Percentiles rank a stretch among this genome's conserved stretches.
These are phyloP conservation scores for Nepenthes gracilis DNA, from an alignment of 148 eudicot genomes.

Conservation along the genomic window DNA sequence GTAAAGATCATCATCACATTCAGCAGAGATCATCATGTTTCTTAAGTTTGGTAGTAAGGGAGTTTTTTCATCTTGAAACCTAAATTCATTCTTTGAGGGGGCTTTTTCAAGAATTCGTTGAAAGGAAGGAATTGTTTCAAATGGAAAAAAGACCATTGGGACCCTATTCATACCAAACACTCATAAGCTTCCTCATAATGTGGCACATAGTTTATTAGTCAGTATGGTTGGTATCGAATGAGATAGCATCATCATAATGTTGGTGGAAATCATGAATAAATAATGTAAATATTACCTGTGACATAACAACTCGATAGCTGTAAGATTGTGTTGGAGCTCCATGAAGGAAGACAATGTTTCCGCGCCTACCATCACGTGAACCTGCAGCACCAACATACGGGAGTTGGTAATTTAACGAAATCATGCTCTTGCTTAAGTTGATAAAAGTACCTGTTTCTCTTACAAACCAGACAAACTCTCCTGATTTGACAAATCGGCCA, in stretches of 20 bases:
- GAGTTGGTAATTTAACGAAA: neutral
- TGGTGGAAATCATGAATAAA: neutral
- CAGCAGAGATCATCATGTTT: too few relatives aligned
- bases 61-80: too few relatives aligned
- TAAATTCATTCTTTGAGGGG: too few relatives aligned
- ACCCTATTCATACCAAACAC: too few relatives aligned
- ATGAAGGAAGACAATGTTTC: constrained; percentile 80
- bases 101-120: too few relatives aligned
- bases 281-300: constrained; percentile 34
- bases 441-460: constrained; percentile 77
- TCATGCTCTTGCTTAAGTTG: neutral
- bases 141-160: too few relatives aligned
- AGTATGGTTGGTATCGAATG: neutral
- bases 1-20: too few relatives aligned
- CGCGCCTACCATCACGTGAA: constrained; percentile 55
- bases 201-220: too few relatives aligned
- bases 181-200: too few relatives aligned
- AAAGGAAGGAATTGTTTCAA: too few relatives aligned
- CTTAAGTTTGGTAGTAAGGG: too few relatives aligned
- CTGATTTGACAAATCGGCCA: constrained; percentile 69
- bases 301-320: constrained; percentile 92
- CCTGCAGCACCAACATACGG: constrained; percentile 34
- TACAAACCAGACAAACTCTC: constrained; percentile 80
- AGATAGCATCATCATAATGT: neutral
- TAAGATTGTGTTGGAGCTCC: constrained; percentile 98